Conservation (phyloP, 1,284 basidiomycete species). For the Peniophora sp. region DNA sequence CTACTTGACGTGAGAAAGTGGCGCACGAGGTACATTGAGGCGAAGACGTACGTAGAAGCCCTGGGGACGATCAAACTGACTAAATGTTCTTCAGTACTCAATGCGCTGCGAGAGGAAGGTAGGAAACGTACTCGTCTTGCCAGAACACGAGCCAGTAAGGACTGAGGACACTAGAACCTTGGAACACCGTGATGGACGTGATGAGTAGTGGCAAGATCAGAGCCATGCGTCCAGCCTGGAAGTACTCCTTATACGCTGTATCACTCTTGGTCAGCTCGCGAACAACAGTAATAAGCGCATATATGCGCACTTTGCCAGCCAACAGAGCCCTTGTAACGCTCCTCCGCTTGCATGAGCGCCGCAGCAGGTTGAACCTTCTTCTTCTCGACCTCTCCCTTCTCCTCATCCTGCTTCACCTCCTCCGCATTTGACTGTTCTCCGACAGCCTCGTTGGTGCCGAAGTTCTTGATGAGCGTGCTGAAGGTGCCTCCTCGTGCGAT, state of each 20-base stretch:
- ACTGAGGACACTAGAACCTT: conserved; percentile 53
- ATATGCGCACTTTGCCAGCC: conserved; percentile 29
- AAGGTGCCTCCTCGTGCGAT: conserved; percentile 69
- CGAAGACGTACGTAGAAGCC: conserved; percentile 49
- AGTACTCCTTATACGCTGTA: conserved; percentile 44
- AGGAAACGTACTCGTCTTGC: conserved; percentile 46
- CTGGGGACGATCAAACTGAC: conserved; percentile 40
- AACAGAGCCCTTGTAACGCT: conserved; percentile 55
- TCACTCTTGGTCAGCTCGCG: no score
- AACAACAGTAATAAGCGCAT: no score
- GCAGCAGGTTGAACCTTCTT: conserved; percentile 31
- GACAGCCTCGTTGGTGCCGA: conserved; percentile 35
- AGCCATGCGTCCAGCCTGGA: conserved; percentile 45
- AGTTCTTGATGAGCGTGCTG: conserved; percentile 61
- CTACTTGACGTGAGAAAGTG: conserved; percentile 22
- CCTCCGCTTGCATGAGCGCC: conserved; percentile 58
- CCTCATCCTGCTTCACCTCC: conserved; percentile 10
- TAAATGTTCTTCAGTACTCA: conserved; percentile 13
- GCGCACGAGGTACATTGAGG: conserved; percentile 27
- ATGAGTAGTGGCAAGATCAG: conserved; percentile 48
- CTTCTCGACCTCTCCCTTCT: conserved; percentile 27
- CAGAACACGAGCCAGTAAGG: conserved; percentile 74
- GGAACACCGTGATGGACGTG: conserved; percentile 42
- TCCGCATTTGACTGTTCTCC: conserved; percentile 30
- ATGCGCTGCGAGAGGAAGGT: not conserved